Conservation (phyloP, 1,284 basidiomycete genomes). For the Tausonia pullulans region DNA sequence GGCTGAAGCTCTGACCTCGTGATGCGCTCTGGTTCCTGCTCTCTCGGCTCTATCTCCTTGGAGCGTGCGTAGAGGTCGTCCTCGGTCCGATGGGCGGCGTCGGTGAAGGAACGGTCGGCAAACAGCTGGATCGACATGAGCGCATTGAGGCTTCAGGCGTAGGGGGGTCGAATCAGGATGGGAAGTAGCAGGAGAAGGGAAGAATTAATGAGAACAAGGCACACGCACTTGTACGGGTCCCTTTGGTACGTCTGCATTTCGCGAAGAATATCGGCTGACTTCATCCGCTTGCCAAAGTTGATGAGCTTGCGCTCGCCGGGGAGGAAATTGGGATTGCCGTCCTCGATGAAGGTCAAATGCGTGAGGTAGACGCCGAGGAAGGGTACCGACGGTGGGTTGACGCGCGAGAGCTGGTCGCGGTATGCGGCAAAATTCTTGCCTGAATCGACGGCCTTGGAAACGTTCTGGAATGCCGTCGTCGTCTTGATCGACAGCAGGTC, state of each 20-base stretch:
- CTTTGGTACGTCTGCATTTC: constrained; percentile 95
- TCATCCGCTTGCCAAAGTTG: constrained; percentile 92
- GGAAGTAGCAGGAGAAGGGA: not conserved
- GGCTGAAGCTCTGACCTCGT: not conserved
- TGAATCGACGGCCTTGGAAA: constrained; percentile 77
- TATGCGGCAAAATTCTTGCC: constrained; percentile 92
- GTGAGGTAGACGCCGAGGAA: constrained; percentile 96
- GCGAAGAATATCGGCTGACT: constrained; percentile 85
- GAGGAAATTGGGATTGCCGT: constrained; percentile 80
- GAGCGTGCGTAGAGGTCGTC: constrained; percentile 8
- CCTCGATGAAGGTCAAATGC: constrained; percentile 92
- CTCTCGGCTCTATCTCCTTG: constrained; percentile 11
- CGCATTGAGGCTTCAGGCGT: not conserved
- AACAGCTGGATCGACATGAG: constrained; percentile 5
- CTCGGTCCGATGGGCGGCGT: constrained; percentile 1
- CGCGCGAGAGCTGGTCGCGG: constrained; percentile 67
- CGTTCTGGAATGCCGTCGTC: constrained; percentile 39
- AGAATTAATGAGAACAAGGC: not conserved
- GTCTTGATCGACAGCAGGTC: constrained; percentile 36
- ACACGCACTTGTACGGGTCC: constrained; percentile 60
- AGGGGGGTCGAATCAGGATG: not conserved
- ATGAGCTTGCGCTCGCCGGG: constrained; percentile 51
- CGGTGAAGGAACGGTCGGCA: not conserved
- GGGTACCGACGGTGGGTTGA: constrained; percentile 90
- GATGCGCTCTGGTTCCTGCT: constrained; percentile 8